phyloP scores from a whole-genome alignment of 352 stramenopile genomes.

The Globisporangium carolinianum region DNA sequence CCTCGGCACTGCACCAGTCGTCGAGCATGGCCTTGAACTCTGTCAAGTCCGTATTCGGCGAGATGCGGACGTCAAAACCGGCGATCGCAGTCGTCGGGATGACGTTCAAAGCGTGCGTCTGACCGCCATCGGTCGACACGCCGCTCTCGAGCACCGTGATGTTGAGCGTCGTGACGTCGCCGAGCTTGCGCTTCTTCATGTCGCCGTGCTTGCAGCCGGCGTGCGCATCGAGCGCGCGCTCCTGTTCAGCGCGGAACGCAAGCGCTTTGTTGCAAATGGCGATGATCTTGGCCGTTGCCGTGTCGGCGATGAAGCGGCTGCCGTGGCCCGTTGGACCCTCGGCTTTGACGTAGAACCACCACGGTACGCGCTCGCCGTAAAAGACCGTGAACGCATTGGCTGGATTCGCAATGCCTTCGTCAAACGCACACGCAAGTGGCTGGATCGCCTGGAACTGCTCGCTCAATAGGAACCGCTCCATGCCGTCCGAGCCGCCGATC shows the following conservation, averaged over 20 bases:
- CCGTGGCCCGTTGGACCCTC: slow-evolving; percentile 81
- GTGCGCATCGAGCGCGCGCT: slow-evolving; percentile 61
- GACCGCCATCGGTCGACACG: slow-evolving; percentile 67
- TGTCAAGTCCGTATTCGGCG: slow-evolving; percentile 66
- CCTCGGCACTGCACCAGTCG: slow-evolving; percentile 78
- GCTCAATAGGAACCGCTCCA: slow-evolving; percentile 87
- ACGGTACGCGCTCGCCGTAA: slow-evolving; percentile 92
- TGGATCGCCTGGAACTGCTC: slow-evolving; percentile 75
- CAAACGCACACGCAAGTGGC: slow-evolving; percentile 89
- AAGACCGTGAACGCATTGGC: slow-evolving; percentile 92
- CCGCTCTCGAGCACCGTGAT: slow-evolving; percentile 89
- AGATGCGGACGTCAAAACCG: slow-evolving; percentile 91
- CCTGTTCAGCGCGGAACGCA: slow-evolving; percentile 86
- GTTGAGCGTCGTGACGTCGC: slow-evolving; percentile 93
- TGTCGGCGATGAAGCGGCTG: slow-evolving; percentile 94
- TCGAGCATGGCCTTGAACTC: slow-evolving; percentile 85
- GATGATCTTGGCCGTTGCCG: slow-evolving; percentile 93
- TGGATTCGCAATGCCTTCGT: slow-evolving; percentile 93
- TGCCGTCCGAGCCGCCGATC: slow-evolving; percentile 91
- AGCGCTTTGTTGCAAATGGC: slow-evolving; percentile 84
- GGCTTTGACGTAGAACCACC: slow-evolving; percentile 88
- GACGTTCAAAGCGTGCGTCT: slow-evolving; percentile 89
- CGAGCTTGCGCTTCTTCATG: slow-evolving; percentile 85
- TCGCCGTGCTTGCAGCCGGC: slow-evolving; percentile 89
- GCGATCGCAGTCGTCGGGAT: slow-evolving; percentile 88